Evolutionary conservation across 805 yeast genomes (phyloP).

Genomic region (Candida loeiensis): DNA sequence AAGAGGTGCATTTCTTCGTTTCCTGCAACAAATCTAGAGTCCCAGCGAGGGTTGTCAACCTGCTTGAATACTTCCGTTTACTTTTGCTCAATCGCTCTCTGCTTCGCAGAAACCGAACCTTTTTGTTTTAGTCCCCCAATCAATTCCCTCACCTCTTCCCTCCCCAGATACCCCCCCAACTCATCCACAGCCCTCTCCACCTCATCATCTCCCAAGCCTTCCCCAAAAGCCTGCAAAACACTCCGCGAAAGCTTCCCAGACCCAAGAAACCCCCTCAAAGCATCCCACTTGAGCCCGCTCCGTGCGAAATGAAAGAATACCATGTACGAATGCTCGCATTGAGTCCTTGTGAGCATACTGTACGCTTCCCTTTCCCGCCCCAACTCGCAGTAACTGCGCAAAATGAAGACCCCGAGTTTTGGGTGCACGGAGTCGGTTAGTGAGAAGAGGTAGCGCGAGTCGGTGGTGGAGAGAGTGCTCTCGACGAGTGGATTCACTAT

Average conservation of each 20-base stretch:
- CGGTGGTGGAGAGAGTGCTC: conserved; percentile 7
- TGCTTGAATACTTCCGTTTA: too few species aligned
- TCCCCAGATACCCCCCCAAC: too few species aligned
- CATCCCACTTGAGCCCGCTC: not conserved
- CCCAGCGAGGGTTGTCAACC: too few species aligned
- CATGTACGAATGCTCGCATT: not conserved
- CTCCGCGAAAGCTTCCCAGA: not conserved
- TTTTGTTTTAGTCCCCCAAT: too few species aligned
- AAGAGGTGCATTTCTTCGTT: too few species aligned
- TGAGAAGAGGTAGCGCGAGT: conserved; percentile 19
- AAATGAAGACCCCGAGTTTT: conserved; percentile 24
- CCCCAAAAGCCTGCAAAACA: not conserved
- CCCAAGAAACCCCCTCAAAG: not conserved
- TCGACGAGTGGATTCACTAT: conserved; percentile 15
- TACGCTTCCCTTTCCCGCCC: conserved; percentile 25
- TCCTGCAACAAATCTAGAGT: too few species aligned
- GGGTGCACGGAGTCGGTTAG: conserved; percentile 23
- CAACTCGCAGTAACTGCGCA: conserved; percentile 25
- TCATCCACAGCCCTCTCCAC: too few species aligned
- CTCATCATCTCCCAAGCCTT: not conserved
- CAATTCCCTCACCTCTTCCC: not conserved
- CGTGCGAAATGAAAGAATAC: not conserved
- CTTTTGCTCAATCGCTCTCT: too few species aligned
- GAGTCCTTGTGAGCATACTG: not conserved
- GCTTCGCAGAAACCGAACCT: too few species aligned